Conservation (phyloP, 257 asterid genomes). For the Leptodermis oblonga region DNA sequence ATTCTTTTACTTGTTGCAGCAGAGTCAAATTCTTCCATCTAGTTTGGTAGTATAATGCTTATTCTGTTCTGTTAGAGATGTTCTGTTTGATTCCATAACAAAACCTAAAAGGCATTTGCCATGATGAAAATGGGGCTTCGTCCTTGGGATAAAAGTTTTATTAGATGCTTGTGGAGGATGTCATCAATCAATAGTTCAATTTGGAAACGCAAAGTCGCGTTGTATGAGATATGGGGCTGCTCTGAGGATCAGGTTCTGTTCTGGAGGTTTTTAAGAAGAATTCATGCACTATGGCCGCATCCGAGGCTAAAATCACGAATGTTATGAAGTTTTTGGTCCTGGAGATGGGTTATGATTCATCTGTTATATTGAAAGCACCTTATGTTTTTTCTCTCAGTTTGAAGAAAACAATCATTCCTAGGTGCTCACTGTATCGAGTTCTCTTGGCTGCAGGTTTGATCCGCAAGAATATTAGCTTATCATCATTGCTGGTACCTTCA, state of each 20-base stretch:
- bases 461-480: not conserved
- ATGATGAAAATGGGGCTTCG: slow-evolving; percentile 31
- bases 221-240: slow-evolving; percentile 27
- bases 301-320: slow-evolving; percentile 15
- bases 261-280: slow-evolving; percentile 13
- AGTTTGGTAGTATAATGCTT: too few species aligned
- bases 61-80: too few species aligned
- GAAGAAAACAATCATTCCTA: slow-evolving; percentile 22
- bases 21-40: too few species aligned
- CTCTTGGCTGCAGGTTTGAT: slow-evolving; percentile 14
- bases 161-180: slow-evolving; percentile 14
- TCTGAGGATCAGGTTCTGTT: slow-evolving; percentile 22
- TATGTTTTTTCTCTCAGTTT: slow-evolving; percentile 3
- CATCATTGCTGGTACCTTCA: not conserved
- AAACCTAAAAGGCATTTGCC: too few species aligned
- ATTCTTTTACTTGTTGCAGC: too few species aligned
- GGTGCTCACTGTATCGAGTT: slow-evolving; percentile 14
- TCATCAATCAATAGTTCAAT: slow-evolving; percentile 5
- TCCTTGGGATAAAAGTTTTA: slow-evolving; percentile 14
- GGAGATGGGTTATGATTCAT: slow-evolving; percentile 20
- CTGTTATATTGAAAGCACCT: not conserved
- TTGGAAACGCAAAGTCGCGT: slow-evolving; percentile 10
- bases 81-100: too few species aligned
- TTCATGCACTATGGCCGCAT: slow-evolving; percentile 15
- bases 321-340: slow-evolving; percentile 21